Evolutionary conservation across 441 rosid species (phyloP), one percentile per base, ranked within the genome.

Genomic region (Populus hybrid): DNA sequence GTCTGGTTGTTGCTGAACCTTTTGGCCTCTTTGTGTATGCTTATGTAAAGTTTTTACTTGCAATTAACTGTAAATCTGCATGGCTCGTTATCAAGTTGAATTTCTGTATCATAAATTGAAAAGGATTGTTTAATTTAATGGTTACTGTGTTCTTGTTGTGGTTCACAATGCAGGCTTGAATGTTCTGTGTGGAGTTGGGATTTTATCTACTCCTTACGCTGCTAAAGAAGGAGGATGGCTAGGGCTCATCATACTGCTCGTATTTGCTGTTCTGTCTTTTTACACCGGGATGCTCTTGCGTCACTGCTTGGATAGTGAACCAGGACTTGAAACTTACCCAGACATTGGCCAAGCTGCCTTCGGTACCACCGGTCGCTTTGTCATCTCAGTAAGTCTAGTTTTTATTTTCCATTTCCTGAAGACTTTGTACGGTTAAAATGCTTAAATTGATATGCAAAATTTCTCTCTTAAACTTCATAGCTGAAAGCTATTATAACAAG

Each of bases 261-360:
- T 79, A 75, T 93, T 83, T 83, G 98, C 89, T 3, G 50, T 92
- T 57, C 87, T 95, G 73, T 93, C 97, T 57, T 93, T 89, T 70
- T 95, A 93, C 88, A 95, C 99, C 35, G 98, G 99, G 11, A 67
- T 90, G 76, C 95, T 95, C 10, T 72, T 95, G 82, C 92, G 96
- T 3, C 46, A 77, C 78, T 93, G 98, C 82, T 81, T 93, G 77
- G 98, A 93, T 66, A 92, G 96, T 79, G 85, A 86, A 73, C 97
- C 97, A 0, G 98, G 91, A 40, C 87, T 95, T 21, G 90, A 91
- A 84, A 95, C 99, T 68, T 95, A 93, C 83, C 99, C 99, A 0
- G 99, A 93, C 77, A 89, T 95, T 36, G 99, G 99, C 70, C 96
- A 93, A 79, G 97, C 96, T 9, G 97, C 99, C 21, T 95, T 92